These are phyloP conservation scores for Aureobasidium lini DNA, from an alignment of 2,329 filamentous ascomycete genomes.

Conservation along the genomic window DNA sequence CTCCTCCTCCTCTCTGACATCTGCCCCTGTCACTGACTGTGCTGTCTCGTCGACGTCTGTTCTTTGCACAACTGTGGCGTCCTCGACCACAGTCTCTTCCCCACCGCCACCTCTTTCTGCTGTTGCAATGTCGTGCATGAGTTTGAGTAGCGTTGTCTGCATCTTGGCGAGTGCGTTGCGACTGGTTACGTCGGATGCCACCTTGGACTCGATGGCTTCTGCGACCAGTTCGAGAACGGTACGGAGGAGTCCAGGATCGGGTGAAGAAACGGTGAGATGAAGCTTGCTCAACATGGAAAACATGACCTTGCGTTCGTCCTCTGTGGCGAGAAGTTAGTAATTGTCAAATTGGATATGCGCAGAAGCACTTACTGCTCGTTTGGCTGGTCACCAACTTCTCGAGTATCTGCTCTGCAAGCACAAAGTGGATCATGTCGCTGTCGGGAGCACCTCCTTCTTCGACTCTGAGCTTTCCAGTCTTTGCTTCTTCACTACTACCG, in stretches of 20 bases:
- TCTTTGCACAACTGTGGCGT: background rate
- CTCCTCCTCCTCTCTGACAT: background rate
- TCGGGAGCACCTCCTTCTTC: slow-evolving; percentile 55
- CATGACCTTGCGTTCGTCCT: slow-evolving; percentile 79
- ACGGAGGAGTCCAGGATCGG: slow-evolving; percentile 25
- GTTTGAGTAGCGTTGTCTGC: slow-evolving; percentile 43
- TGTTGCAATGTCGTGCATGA: slow-evolving; percentile 38
- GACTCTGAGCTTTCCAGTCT: slow-evolving; percentile 43
- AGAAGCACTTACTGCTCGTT: slow-evolving; percentile 50
- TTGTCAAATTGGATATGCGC: background rate
- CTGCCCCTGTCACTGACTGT: slow-evolving; percentile 6
- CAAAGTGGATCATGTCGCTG: slow-evolving; percentile 55
- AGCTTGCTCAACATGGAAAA: slow-evolving; percentile 75
- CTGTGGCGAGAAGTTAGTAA: slow-evolving; percentile 37
- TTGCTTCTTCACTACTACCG: slow-evolving; percentile 50
- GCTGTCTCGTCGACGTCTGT: slow-evolving; percentile 4
- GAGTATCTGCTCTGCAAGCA: slow-evolving; percentile 69
- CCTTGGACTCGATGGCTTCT: slow-evolving; percentile 41
- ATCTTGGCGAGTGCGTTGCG: slow-evolving; percentile 50
- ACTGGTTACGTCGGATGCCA: slow-evolving; percentile 45
- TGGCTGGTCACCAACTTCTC: slow-evolving; percentile 62
- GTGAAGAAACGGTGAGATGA: slow-evolving; percentile 51
- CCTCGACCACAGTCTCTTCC: slow-evolving; percentile 25
- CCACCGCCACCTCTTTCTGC: slow-evolving; percentile 26
- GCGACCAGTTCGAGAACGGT: slow-evolving; percentile 38